Percentiles rank a stretch among this genome's conserved stretches.
Evolutionary conservation across 129 eudicot species (phyloP).

Genomic region (Mikania micrantha): DNA sequence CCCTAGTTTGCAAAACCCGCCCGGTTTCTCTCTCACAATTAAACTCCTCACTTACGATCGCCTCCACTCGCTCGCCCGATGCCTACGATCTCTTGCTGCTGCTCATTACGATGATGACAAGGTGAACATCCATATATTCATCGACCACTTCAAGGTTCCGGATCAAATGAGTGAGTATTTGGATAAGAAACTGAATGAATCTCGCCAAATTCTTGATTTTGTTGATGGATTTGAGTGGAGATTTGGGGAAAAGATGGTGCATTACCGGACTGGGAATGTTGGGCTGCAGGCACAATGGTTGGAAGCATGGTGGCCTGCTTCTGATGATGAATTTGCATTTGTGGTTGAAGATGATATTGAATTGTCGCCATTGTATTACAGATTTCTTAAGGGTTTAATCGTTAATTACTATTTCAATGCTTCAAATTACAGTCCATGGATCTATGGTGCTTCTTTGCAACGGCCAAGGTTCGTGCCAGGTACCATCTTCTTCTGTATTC

Average conservation of each 20-base stretch:
- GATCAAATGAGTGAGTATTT: constrained; percentile 32
- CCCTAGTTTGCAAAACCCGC: constrained; percentile 10
- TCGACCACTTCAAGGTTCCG: constrained; percentile 60
- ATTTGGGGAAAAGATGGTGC: constrained; percentile 80
- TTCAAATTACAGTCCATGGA: constrained; percentile 65
- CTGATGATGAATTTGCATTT: constrained; percentile 79
- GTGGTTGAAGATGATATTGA: constrained; percentile 96
- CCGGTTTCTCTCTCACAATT: constrained; percentile 58
- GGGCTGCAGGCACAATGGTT: constrained; percentile 97
- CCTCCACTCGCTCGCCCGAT: constrained; percentile 71
- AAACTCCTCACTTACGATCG: constrained; percentile 81
- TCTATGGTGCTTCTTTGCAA: constrained; percentile 88
- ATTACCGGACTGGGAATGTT: constrained; percentile 69
- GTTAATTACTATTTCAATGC: constrained; percentile 59
- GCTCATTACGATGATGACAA: constrained; percentile 55
- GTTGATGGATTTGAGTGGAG: constrained; percentile 80
- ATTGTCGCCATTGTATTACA: constrained; percentile 69
- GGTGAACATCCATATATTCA: constrained; percentile 65
- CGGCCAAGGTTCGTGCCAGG: constrained; percentile 98
- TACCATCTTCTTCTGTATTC: constrained; percentile 23
- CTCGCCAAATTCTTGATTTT: constrained; percentile 56
- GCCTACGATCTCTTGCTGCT: constrained; percentile 60
- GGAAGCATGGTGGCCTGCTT: constrained; percentile 92
- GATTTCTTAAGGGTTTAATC: constrained; percentile 61
- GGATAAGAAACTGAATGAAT: constrained; percentile 46